Base-by-base conservation (phyloP, 257 asterid species). In the Gentiana straminea region DNA sequence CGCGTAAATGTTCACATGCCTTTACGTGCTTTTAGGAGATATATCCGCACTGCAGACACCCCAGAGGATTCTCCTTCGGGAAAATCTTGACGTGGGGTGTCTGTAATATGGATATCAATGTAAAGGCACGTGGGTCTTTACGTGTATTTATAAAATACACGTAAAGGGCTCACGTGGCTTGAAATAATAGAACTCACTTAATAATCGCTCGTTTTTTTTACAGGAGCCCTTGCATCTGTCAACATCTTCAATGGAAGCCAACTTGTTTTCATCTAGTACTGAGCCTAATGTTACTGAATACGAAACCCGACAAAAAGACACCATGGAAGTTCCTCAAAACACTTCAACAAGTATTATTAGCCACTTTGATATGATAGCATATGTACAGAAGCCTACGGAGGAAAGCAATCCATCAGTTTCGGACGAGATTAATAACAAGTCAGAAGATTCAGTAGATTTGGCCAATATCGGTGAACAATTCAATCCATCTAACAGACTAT, bases 221-320 rank as follows among this genome's bases (percentile, higher is more conserved):
- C 62, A 76, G 77, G 77, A 58, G 53, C 35, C 67, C 9, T 57
- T 56, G 8, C 63, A 63, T 60, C 55, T 55, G 36, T 64, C 69
- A 33, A 50, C 36, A 36, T 53, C 74, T 45, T 11, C 67, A 8
- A 3, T 9, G 58, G 70, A 60, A 73, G 48, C 50, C 57, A 55
- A 45, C 33, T 33, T 49, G 34, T 36, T 2, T 37, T 63, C 58
- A 47, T 15, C 49, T 4, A 11, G 13, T 5, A 58, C 62, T 12
- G 46, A 52, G 4, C 55, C 33, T 15, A 33, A 39, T 50, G 24
- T 24, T 24, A 68, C 32, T 58, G 64, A 63, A 60, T 55, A 58
- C 39, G 62, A 37, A 9, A 55, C 35, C 8, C 33, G 39, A 49
- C 39, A 9, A 33, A 13, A 9, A 10, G 51, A 64, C 8, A 35